A percentile compares a stretch with the other conserved stretches of the same genome.
Conservation (phyloP, 1,284 basidiomycete genomes). For the Pyrrhoderma noxium region DNA sequence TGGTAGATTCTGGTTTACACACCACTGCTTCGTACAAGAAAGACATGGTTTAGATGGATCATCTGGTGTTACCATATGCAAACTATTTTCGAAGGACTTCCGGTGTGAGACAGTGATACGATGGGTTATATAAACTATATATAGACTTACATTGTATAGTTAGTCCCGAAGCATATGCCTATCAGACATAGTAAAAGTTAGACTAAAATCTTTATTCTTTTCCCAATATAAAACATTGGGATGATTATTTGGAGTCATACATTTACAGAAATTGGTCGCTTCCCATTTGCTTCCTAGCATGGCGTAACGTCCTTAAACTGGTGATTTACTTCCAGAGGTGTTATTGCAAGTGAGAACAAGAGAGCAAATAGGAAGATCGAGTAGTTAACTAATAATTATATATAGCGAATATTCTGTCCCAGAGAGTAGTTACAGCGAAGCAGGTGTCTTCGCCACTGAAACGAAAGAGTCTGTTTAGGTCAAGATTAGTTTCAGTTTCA, state of each 20-base stretch:
- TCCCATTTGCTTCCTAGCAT: slow-evolving; percentile 63
- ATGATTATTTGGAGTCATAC: slow-evolving; percentile 29
- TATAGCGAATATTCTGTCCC: too few relatives aligned
- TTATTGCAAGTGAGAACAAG: slow-evolving; percentile 3
- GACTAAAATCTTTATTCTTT: neutral
- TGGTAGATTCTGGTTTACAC: slow-evolving; percentile 82
- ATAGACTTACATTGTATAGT: slow-evolving; percentile 61
- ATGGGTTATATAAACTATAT: too few relatives aligned
- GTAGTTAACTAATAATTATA: too few relatives aligned
- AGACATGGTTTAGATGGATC: slow-evolving; percentile 85
- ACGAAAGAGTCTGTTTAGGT: neutral
- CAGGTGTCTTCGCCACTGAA: neutral
- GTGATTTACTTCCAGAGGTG: slow-evolving; percentile 30
- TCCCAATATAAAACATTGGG: neutral
- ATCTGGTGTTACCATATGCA: slow-evolving; percentile 75
- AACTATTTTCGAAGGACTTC: slow-evolving; percentile 17
- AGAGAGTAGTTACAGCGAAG: too few relatives aligned
- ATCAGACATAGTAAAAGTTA: slow-evolving; percentile 2
- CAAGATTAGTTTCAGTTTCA: too few relatives aligned
- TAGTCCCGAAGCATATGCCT: slow-evolving; percentile 88
- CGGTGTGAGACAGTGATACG: too few relatives aligned
- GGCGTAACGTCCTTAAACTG: slow-evolving; percentile 35
- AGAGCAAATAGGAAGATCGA: too few relatives aligned
- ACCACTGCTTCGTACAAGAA: slow-evolving; percentile 92
- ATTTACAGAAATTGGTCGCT: slow-evolving; percentile 79